Evolutionary conservation across 305 asterid genomes (phyloP).

Genomic region (Ajuga reptans): DNA sequence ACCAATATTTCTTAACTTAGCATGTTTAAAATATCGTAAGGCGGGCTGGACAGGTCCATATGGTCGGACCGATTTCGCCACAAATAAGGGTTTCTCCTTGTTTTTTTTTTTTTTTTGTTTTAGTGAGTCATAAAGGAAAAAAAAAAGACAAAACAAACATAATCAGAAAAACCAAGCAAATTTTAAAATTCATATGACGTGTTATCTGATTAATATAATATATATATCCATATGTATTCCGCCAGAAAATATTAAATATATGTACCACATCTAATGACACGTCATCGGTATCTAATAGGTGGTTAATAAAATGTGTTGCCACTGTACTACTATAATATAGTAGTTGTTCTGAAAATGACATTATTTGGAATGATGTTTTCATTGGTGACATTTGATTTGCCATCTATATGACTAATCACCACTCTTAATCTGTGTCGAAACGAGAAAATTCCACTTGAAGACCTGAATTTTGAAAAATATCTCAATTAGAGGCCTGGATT

Average conservation of each 20-base stretch:
- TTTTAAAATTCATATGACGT: background rate
- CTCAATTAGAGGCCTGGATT: no score
- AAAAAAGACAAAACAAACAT: no score
- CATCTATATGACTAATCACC: background rate
- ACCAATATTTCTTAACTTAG: no score
- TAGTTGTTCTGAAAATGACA: slow-evolving; percentile 20
- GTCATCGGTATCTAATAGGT: slow-evolving; percentile 9
- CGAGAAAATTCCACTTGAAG: no score
- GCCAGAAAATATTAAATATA: background rate
- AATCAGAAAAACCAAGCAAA: no score
- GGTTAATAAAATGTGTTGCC: slow-evolving; percentile 19
- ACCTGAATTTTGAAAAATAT: no score
- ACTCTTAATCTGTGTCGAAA: slow-evolving; percentile 7
- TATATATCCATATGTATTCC: slow-evolving; percentile 11
- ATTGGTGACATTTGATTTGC: slow-evolving; percentile 16
- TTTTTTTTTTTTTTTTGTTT: no score
- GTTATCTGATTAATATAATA: background rate
- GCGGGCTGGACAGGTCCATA: no score
- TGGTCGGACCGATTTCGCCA: no score
- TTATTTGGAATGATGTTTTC: background rate
- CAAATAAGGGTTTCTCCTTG: no score
- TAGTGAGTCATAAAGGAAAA: no score
- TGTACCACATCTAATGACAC: slow-evolving; percentile 18
- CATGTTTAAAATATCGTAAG: no score
- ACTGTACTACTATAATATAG: background rate